Evolutionary conservation across 202 grass and related monocot species (phyloP).

Genomic region (Saccharum hybrid): DNA sequence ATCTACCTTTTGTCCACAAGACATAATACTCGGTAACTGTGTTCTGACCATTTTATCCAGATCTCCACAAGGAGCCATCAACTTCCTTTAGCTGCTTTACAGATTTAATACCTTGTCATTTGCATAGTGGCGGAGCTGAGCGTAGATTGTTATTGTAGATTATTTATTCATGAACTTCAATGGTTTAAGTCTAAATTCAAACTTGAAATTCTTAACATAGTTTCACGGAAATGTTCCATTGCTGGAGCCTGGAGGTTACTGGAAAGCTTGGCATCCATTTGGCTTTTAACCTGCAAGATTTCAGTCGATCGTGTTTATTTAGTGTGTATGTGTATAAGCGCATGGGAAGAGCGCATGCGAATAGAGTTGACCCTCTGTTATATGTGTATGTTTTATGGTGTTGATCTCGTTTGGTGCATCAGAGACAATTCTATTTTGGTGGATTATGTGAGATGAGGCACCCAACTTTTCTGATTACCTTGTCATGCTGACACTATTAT

Average conservation of each 20-base stretch:
- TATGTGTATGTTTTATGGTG: conserved; percentile 47
- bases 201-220: background rate
- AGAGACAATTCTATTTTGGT: conserved; percentile 33
- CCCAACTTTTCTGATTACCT: conserved; percentile 40
- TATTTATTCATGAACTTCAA: background rate
- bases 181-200: background rate
- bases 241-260: background rate
- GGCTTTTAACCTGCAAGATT: background rate
- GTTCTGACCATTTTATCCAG: background rate
- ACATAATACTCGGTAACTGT: background rate
- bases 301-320: background rate
- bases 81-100: background rate
- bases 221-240: background rate
- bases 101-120: background rate
- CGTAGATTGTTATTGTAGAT: background rate
- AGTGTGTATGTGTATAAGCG: background rate
- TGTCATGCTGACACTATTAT: conserved; percentile 47
- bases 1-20: background rate
- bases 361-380: conserved; percentile 16
- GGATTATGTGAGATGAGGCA: conserved; percentile 37
- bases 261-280: too few relatives aligned
- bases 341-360: background rate
- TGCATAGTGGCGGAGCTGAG: background rate
- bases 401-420: conserved; percentile 23
- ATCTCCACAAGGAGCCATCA: background rate